Percentiles rank a stretch among this genome's conserved stretches.
These are phyloP conservation scores for Fraxinus albicans DNA, from an alignment of 305 asterid species.

Conservation along the genomic window DNA sequence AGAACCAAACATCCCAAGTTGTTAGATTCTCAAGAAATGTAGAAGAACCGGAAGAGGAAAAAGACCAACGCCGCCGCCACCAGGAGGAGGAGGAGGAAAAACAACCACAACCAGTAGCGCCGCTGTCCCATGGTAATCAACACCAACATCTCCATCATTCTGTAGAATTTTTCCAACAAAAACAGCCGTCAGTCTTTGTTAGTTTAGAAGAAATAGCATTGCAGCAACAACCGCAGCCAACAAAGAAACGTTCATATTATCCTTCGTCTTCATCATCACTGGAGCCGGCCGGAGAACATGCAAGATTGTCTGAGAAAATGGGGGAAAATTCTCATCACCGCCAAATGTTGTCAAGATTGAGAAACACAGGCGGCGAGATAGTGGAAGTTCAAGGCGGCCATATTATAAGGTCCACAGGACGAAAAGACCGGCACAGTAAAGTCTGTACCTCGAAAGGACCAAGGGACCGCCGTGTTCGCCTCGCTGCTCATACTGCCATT, in stretches of 20 bases:
- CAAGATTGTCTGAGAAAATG: constrained; percentile 45
- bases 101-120: background rate
- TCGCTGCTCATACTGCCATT: constrained; percentile 95
- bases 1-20: constrained; percentile 20
- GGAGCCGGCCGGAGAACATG: constrained; percentile 53
- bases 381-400: constrained; percentile 94
- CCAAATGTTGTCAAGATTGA: constrained; percentile 36
- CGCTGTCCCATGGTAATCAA: background rate
- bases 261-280: constrained; percentile 29
- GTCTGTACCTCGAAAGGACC: constrained; percentile 94
- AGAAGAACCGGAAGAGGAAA: constrained; percentile 32
- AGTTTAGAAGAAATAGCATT: constrained; percentile 25
- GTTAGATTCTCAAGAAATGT: constrained; percentile 30
- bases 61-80: constrained; percentile 12
- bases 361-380: constrained; percentile 58
- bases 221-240: constrained; percentile 25
- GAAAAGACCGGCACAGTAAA: constrained; percentile 94
- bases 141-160: background rate
- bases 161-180: constrained; percentile 27
- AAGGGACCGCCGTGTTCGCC: constrained; percentile 87
- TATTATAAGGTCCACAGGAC: constrained; percentile 75
- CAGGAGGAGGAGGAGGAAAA: background rate
- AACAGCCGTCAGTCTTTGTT: constrained; percentile 24
- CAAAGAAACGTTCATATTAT: constrained; percentile 43
- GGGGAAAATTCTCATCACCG: constrained; percentile 38